Conservation (phyloP, 129 eudicot genomes). For the Helianthus tuberosus region DNA sequence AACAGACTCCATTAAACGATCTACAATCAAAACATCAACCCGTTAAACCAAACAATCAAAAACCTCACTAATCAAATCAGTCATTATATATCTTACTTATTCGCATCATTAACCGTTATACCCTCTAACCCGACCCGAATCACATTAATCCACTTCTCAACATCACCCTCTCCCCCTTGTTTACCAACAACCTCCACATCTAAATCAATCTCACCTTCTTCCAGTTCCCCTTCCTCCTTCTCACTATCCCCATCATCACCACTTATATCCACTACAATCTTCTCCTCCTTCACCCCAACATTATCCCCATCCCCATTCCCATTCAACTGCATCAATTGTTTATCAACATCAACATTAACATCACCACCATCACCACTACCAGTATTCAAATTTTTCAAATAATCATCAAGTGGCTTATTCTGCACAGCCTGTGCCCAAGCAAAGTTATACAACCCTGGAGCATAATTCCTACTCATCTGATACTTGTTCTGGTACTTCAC, state of each 20-base stretch:
- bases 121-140: slow-evolving; percentile 56
- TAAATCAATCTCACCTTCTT: slow-evolving; percentile 77
- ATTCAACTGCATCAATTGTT: slow-evolving; percentile 9
- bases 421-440: slow-evolving; percentile 99
- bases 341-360: neutral
- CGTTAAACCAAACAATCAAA: slow-evolving; percentile 14
- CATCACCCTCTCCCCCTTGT: slow-evolving; percentile 35
- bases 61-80: slow-evolving; percentile 4
- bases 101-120: slow-evolving; percentile 50
- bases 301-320: slow-evolving; percentile 3
- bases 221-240: slow-evolving; percentile 73
- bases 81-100: slow-evolving; percentile 56
- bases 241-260: slow-evolving; percentile 43
- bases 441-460: slow-evolving; percentile 76
- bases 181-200: slow-evolving; percentile 38
- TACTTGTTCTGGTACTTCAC: slow-evolving; percentile 72
- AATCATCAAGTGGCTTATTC: slow-evolving; percentile 84
- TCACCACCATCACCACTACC: neutral
- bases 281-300: slow-evolving; percentile 7
- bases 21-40: slow-evolving; percentile 42
- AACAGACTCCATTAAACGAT: slow-evolving; percentile 60
- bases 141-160: slow-evolving; percentile 41
- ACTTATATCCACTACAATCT: slow-evolving; percentile 46
- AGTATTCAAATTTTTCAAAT: slow-evolving; percentile 51
- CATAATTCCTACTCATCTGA: slow-evolving; percentile 57